Base-by-base conservation (phyloP, 2,329 filamentous ascomycete genomes). In the Alternaria sp. region DNA sequence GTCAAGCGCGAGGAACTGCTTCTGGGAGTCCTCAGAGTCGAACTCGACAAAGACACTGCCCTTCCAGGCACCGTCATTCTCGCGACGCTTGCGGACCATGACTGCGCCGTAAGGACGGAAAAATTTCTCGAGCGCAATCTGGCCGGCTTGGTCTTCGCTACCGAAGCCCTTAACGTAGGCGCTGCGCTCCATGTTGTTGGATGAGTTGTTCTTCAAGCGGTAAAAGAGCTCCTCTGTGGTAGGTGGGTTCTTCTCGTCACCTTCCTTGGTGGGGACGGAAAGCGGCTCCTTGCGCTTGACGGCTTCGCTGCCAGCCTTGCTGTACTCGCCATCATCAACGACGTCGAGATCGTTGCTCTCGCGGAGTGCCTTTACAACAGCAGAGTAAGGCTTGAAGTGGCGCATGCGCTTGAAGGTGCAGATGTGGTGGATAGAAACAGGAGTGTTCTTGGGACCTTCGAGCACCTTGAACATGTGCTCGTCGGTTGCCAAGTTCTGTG, bases 1-100 rank as follows among this genome's bases (percentile, higher is more conserved):
- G 55, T 96, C 91, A 41, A 93, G 82, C 14, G 83, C 88, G 62
- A 97, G 82, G 81, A 99, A 99, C 60, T 88, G 88, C 78, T 93
- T 86, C 72, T 92, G 89, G 22, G 88, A 86, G 68, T 96, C 92
- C 73, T 93, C 90, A 51, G 87, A 87, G 63, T 87, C 85, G 79
- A 98, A 99, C 80, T 97, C 94, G 67, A 97, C 92, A 76, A 97
- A 98, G 59, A 97, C 92, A 68, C 93, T 97, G 69, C 94, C 93
- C 86, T 99, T 99, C 89, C 98, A 99, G 53, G 86, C 81, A 72
- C 88, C 89, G 8, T 68, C 59, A 49, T 86, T 81, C 62, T 89
- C 83, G 49, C 95, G 93, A 69, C 96, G 92, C 64, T 99, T 90
- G 75, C 94, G 94, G 63, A 99, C 89, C 47, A 89, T 87, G 71